Evolutionary conservation across 441 rosid species (phyloP).

Genomic region (Omphalea diandra): DNA sequence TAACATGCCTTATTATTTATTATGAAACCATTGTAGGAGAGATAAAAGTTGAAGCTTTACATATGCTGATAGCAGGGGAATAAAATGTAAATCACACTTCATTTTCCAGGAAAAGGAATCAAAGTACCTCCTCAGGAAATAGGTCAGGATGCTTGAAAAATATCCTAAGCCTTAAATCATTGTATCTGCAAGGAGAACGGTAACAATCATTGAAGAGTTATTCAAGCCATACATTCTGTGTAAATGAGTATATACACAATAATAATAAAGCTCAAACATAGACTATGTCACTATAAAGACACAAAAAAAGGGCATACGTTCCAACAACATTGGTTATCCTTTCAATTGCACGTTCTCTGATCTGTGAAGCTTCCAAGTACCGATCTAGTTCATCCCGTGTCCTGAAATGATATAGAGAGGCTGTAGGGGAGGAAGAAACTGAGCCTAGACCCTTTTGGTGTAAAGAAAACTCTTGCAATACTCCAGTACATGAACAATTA

Average conservation of each 20-base stretch:
- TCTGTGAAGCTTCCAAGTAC: slow-evolving; percentile 95
- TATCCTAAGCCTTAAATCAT: slow-evolving; percentile 74
- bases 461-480: slow-evolving; percentile 24
- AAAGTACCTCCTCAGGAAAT: slow-evolving; percentile 87
- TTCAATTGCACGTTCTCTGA: slow-evolving; percentile 88
- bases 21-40: not conserved
- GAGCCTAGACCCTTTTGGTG: slow-evolving; percentile 48
- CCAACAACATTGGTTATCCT: slow-evolving; percentile 83
- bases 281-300: not conserved
- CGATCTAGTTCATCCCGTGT: slow-evolving; percentile 88
- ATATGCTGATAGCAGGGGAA: not conserved
- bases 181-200: slow-evolving; percentile 49
- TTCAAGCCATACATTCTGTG: slow-evolving; percentile 5
- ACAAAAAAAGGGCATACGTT: slow-evolving; percentile 55
- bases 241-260: slow-evolving; percentile 12
- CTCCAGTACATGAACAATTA: slow-evolving; percentile 11
- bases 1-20: not conserved
- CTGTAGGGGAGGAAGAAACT: slow-evolving; percentile 52
- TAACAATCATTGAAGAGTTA: slow-evolving; percentile 7
- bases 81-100: slow-evolving; percentile 2
- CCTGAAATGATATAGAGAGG: slow-evolving; percentile 65
- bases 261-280: slow-evolving; percentile 4
- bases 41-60: not conserved
- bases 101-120: not conserved
- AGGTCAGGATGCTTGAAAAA: slow-evolving; percentile 83